Evolutionary conservation across 1,284 basidiomycete species (phyloP), one percentile per base, ranked within the genome.

Genomic region (Ustilago cynodontis): DNA sequence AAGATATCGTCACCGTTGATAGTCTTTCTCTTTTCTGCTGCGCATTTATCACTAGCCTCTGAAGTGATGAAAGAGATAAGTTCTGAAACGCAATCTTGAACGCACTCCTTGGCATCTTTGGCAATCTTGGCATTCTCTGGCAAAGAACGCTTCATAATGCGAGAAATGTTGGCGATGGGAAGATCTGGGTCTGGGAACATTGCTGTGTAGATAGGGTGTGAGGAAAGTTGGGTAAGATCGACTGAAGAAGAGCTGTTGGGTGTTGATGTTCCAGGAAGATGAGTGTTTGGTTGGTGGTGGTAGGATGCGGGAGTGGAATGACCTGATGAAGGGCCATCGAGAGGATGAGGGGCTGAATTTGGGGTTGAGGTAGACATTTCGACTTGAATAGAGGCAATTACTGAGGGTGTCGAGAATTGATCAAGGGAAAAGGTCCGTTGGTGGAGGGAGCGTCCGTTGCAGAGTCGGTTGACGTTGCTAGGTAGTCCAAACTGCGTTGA

Each of bases 71-170:
- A 98, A 80, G 91, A 92, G 86, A 98, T 97, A 87, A 96, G 95
- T 88, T 98, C 95, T 45, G 93, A 94, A 56, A 96, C 94, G 87
- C 94, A 96, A 87, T 96, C 94, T 87, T 97, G 95, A 52, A 97
- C 93, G 86, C 93, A 94, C 87, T 97, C 94, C 86, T 98, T 98
- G 26, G 95, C 94, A 87, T 97, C 95, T 86, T 96, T 96, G 3
- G 94, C 93, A 80, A 98, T 95, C 87, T 98, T 98, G 22, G 94
- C 94, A n/a, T 93, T 93, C 1, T 91, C 88, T 0, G 95, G 95
- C 2, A 98, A 91, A 2, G 93, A 89, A 37, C 91, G 88, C 85
- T 97, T 97, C 95, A 98, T 98, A 82, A 98, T 95, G 4, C 95
- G 90, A 18, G 94, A 92, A 14, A 98, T 94, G 86, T 98, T 98